These are phyloP conservation scores for Phytopythium chamaehyphon DNA, from an alignment of 352 stramenopile species.

Conservation along the genomic window DNA sequence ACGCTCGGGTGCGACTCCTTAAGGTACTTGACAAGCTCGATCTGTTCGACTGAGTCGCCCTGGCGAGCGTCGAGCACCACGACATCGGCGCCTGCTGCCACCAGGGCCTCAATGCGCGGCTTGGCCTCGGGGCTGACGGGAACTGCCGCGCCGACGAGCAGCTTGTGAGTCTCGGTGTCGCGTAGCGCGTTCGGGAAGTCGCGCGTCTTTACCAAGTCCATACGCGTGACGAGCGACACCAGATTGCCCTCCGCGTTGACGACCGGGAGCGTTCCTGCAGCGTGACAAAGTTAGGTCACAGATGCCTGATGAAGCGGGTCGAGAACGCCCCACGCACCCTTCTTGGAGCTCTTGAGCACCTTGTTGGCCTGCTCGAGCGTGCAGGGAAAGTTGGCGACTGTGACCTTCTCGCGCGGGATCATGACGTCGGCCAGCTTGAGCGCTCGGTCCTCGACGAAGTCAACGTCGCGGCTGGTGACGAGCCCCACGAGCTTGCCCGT, in stretches of 20 bases:
- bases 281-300: neutral
- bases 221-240: conserved; percentile 95
- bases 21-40: conserved; percentile 85
- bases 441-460: conserved; percentile 93
- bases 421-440: conserved; percentile 66
- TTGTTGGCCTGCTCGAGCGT: conserved; percentile 95
- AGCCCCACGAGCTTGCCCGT: conserved; percentile 96
- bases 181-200: conserved; percentile 95
- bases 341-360: conserved; percentile 96
- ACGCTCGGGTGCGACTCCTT: conserved; percentile 89
- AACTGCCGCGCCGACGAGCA: conserved; percentile 96
- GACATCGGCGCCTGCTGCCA: conserved; percentile 94
- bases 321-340: conserved; percentile 46
- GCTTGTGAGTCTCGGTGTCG: conserved; percentile 90
- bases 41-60: conserved; percentile 91
- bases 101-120: conserved; percentile 79
- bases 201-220: conserved; percentile 95
- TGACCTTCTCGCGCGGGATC: conserved; percentile 75
- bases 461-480: conserved; percentile 97
- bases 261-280: conserved; percentile 91
- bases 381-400: conserved; percentile 91
- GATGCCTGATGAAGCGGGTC: neutral
- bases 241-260: conserved; percentile 95
- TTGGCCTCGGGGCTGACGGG: conserved; percentile 93
- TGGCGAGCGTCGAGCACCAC: conserved; percentile 98